Base-by-base conservation (phyloP, 768 basidiomycete genomes). In the Russula sp. region DNA sequence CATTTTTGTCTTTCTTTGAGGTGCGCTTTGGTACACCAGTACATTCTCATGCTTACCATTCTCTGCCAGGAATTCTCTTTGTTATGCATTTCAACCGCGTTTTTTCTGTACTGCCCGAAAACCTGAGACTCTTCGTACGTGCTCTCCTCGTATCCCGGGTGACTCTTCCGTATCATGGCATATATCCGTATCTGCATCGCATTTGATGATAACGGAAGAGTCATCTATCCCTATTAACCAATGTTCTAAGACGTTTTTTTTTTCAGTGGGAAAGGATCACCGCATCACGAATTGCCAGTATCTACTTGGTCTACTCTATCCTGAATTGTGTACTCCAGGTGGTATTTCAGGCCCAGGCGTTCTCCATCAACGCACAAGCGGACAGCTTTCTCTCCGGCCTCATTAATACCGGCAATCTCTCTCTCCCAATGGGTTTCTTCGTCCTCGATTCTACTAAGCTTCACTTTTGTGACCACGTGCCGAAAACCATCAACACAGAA, bases 261-360 rank as follows among this genome's bases (percentile, higher is more conserved):
- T 36, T 26, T 49, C 71, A 90, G 88, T 88, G 86, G 85, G 79
- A 83, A 62, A 82, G 88, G 61, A 77, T 90, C 69, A 86, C 87
- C 24, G 83, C 85, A 71, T 88, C 89, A 54, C 80, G 79, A 42
- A 77, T 88, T 59, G 86, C 89, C 22, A 76, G 80, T 65, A 70
- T 83, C 70, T 92, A 90, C 73, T 83, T 89, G 71, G 59, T 79
- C 50, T 88, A 90, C 72, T 86, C 89, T 24, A 62, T 87, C 57
- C 55, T 83, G 51, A 87, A 90, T 72, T 89, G 86, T 68, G 68
- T 81, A 61, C 72, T 89, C 63, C 90, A 91, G 74, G 78, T 90
- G 67, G 77, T 81, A 30, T 78, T 92, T 52, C 90, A 92, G 75
- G 81, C 80, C 57, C 80, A 80, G 59, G 89, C 86, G 13, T 87